phyloP scores from a whole-genome alignment of 106 monocot species.

The Dioscorea dumetorum region DNA sequence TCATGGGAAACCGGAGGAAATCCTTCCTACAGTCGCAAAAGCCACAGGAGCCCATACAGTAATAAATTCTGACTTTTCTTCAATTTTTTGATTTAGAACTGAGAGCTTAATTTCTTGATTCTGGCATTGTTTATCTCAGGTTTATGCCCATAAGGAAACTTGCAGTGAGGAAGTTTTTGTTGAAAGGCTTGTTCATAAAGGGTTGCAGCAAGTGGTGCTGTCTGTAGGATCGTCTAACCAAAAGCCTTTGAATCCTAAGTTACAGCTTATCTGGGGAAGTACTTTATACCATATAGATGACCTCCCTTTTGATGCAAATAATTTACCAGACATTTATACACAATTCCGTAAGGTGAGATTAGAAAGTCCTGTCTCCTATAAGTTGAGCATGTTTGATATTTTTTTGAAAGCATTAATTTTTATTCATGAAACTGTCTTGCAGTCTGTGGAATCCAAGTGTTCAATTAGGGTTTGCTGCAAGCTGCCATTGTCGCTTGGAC shows the following conservation, averaged over 20 bases:
- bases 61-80: conserved; percentile 4
- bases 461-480: conserved; percentile 58
- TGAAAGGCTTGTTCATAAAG: conserved; percentile 47
- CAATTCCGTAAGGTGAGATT: conserved; percentile 90
- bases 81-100: not conserved
- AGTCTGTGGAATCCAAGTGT: conserved; percentile 84
- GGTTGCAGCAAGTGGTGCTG: conserved; percentile 43
- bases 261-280: conserved; percentile 83
- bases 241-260: conserved; percentile 24
- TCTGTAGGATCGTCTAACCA: conserved; percentile 13
- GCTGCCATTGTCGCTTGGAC: conserved; percentile 65
- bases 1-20: conserved; percentile 79
- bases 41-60: conserved; percentile 73
- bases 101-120: not conserved
- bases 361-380: too few species aligned
- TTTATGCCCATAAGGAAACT: conserved; percentile 89
- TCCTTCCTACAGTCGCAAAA: conserved; percentile 71
- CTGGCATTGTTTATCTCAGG: conserved; percentile 15
- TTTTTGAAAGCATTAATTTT: not conserved
- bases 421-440: conserved; percentile 7
- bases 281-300: conserved; percentile 97
- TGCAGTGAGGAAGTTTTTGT: conserved; percentile 86
- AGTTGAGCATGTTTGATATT: not conserved
- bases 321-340: conserved; percentile 87
- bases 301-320: conserved; percentile 50